A percentile compares a stretch with the other conserved stretches of the same genome.
These are phyloP conservation scores for Baorangia bicolor DNA, from an alignment of 768 basidiomycete species.

Conservation along the genomic window DNA sequence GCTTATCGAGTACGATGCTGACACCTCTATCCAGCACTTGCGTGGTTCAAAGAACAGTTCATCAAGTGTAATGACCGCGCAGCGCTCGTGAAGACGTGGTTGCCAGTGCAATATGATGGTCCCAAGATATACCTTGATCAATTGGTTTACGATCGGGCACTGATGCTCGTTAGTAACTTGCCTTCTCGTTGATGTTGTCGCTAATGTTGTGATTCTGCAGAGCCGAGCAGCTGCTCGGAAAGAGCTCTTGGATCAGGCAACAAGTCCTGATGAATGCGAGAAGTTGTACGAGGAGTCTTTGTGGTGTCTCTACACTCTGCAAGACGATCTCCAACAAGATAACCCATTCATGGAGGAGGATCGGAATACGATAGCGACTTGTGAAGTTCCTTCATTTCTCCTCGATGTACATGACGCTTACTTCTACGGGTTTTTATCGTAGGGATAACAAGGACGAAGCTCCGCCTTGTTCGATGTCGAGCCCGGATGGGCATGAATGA, in stretches of 20 bases:
- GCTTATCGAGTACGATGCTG: constrained; percentile 8
- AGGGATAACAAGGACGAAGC: constrained; percentile 87
- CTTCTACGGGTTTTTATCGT: neutral
- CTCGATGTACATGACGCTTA: neutral
- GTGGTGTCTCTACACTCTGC: constrained; percentile 90
- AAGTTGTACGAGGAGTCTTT: constrained; percentile 92
- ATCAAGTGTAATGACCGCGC: constrained; percentile 93
- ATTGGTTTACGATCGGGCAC: constrained; percentile 88
- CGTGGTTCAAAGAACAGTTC: constrained; percentile 94
- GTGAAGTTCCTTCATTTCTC: constrained; percentile 40
- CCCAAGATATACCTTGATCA: constrained; percentile 86
- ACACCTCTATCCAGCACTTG: constrained; percentile 48
- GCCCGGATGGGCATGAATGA: constrained; percentile 77
- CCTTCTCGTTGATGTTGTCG: neutral
- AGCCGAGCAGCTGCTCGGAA: constrained; percentile 91
- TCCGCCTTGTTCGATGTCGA: constrained; percentile 75
- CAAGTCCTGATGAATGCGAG: constrained; percentile 81
- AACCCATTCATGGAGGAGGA: constrained; percentile 88
- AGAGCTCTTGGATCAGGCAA: constrained; percentile 79
- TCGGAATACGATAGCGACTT: constrained; percentile 71
- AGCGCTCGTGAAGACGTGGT: constrained; percentile 83
- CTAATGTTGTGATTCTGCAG: constrained; percentile 39
- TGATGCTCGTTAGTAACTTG: constrained; percentile 64
- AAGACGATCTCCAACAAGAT: constrained; percentile 83
- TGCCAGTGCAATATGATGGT: constrained; percentile 81